Conservation (phyloP, 2,329 filamentous ascomycete genomes). For the Pseudocercospora cruenta region DNA sequence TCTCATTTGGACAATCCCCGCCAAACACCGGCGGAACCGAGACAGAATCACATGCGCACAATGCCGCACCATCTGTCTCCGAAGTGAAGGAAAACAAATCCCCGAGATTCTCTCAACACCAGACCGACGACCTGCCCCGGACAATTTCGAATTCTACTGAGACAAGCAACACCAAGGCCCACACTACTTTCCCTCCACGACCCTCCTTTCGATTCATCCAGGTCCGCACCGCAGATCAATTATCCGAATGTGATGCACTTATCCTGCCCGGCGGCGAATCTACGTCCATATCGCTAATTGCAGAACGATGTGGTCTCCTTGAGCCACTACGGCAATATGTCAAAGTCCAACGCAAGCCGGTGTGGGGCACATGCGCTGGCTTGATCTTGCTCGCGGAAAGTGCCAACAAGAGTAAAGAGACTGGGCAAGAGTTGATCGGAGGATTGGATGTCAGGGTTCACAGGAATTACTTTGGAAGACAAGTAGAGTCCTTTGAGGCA, state of each 20-base stretch:
- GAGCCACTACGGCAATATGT: slow-evolving; percentile 88
- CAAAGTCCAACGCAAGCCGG: slow-evolving; percentile 78
- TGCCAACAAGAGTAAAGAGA: slow-evolving; percentile 85
- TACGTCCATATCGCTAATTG: slow-evolving; percentile 88
- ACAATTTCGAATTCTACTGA: background rate
- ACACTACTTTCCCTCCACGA: background rate
- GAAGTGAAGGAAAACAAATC: slow-evolving; percentile 1
- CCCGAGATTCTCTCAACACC: background rate
- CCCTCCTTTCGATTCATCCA: slow-evolving; percentile 68
- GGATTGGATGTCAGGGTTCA: slow-evolving; percentile 89
- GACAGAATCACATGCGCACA: background rate
- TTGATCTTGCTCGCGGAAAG: slow-evolving; percentile 87
- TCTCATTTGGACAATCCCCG: background rate
- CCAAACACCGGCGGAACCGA: background rate
- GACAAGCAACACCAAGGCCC: background rate
- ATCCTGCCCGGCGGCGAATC: slow-evolving; percentile 94
- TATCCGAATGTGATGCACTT: slow-evolving; percentile 76
- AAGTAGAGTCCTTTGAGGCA: slow-evolving; percentile 87
- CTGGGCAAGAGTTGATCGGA: slow-evolving; percentile 90
- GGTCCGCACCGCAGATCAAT: slow-evolving; percentile 74
- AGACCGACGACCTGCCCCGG: background rate
- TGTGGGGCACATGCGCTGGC: slow-evolving; percentile 95
- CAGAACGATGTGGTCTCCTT: slow-evolving; percentile 76
- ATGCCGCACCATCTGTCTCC: background rate
- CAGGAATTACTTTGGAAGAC: slow-evolving; percentile 91